Percentiles rank a stretch among this genome's conserved stretches.
Conservation (phyloP, 441 rosid genomes). For the Adansonia gregorii region DNA sequence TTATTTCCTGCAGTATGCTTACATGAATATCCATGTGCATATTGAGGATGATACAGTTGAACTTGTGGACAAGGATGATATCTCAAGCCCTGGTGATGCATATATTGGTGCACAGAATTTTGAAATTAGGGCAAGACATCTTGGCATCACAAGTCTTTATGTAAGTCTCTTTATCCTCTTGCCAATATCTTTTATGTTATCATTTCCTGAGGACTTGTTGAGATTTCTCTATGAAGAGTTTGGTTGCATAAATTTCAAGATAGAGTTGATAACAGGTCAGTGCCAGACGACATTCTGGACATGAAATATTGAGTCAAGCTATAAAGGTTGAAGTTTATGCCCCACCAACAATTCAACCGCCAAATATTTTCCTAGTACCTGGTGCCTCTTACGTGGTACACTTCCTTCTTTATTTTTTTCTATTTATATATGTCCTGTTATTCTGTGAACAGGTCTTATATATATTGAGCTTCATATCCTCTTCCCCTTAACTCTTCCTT, state of each 20-base stretch:
- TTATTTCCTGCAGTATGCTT: constrained; percentile 64
- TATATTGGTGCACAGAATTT: constrained; percentile 51
- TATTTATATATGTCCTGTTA: neutral
- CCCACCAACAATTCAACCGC: constrained; percentile 77
- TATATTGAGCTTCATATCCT: neutral
- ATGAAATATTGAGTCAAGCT: constrained; percentile 68
- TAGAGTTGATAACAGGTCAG: constrained; percentile 63
- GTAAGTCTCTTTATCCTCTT: constrained; percentile 51
- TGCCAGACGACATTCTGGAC: constrained; percentile 79
- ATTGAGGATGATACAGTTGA: constrained; percentile 75
- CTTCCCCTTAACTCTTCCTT: neutral
- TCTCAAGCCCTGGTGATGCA: constrained; percentile 48
- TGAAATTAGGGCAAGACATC: constrained; percentile 66
- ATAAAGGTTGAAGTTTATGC: constrained; percentile 90
- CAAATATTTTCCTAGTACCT: constrained; percentile 75
- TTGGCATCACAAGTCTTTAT: constrained; percentile 81
- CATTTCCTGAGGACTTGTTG: constrained; percentile 10
- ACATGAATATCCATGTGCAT: constrained; percentile 75
- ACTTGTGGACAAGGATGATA: constrained; percentile 47
- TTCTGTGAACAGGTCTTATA: neutral
- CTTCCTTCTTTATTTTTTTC: constrained; percentile 26
- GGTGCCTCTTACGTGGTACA: constrained; percentile 92
- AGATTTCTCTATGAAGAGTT: constrained; percentile 28
- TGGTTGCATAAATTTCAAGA: constrained; percentile 32
- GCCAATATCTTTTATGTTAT: constrained; percentile 18